Evolutionary conservation across 2,329 filamentous ascomycete genomes (phyloP).

Genomic region (Plectosphaerella cucumerina): DNA sequence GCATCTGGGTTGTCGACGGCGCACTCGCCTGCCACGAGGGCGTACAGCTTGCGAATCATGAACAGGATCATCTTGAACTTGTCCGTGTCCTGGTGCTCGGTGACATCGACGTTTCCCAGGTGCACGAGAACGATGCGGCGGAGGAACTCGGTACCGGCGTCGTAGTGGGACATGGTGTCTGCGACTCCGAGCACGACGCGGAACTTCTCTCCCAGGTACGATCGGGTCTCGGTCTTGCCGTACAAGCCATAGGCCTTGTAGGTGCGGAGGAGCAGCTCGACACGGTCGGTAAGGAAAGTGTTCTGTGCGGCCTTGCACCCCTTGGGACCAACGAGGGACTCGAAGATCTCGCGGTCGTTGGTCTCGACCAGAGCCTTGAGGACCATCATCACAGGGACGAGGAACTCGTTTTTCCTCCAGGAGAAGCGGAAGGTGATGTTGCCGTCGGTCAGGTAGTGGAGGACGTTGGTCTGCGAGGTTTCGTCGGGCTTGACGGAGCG

Average conservation of each 20-base stretch:
- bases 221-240: conserved; percentile 73
- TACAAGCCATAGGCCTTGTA: conserved; percentile 90
- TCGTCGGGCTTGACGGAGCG: conserved; percentile 94
- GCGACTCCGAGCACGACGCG: conserved; percentile 80
- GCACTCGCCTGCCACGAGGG: conserved; percentile 88
- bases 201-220: conserved; percentile 89
- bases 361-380: conserved; percentile 93
- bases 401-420: conserved; percentile 94
- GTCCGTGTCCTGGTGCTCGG: conserved; percentile 77
- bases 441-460: conserved; percentile 93
- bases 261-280: conserved; percentile 85
- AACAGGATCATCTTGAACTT: conserved; percentile 94
- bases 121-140: conserved; percentile 88
- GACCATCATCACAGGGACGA: conserved; percentile 96
- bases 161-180: conserved; percentile 79
- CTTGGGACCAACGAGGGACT: conserved; percentile 78
- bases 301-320: conserved; percentile 76
- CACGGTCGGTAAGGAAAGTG: conserved; percentile 91
- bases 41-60: conserved; percentile 94
- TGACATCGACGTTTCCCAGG: conserved; percentile 80
- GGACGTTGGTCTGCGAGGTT: conserved; percentile 93
- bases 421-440: conserved; percentile 97
- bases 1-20: conserved; percentile 94
- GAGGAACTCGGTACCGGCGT: conserved; percentile 87
- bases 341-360: conserved; percentile 93